phyloP scores from a whole-genome alignment of 2,329 filamentous ascomycete genomes.

The Didymella exigua region DNA sequence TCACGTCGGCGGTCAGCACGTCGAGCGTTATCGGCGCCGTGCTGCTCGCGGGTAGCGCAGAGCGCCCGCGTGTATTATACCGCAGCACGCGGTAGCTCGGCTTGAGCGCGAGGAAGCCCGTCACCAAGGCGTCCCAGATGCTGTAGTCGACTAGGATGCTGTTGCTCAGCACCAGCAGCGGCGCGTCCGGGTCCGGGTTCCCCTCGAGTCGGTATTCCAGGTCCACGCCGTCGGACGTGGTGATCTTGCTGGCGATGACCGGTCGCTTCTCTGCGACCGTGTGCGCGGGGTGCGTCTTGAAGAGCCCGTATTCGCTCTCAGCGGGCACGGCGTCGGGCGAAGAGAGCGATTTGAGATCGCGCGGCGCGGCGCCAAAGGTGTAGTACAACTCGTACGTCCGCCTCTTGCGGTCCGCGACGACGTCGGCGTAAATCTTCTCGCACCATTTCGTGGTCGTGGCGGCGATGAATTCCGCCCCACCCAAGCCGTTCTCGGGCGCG shows the following conservation, averaged over 20 bases:
- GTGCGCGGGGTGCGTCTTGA: slow-evolving; percentile 59
- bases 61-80: slow-evolving; percentile 76
- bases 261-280: slow-evolving; percentile 45
- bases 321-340: slow-evolving; percentile 56
- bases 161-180: slow-evolving; percentile 77
- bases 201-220: slow-evolving; percentile 80
- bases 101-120: slow-evolving; percentile 60
- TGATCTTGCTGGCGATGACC: slow-evolving; percentile 70
- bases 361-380: slow-evolving; percentile 75
- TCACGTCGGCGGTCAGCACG: slow-evolving; percentile 70
- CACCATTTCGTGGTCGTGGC: slow-evolving; percentile 68
- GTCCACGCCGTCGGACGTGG: slow-evolving; percentile 68
- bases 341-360: slow-evolving; percentile 67
- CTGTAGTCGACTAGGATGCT: slow-evolving; percentile 76
- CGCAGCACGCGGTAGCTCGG: slow-evolving; percentile 75
- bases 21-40: slow-evolving; percentile 61
- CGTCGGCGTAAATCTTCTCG: slow-evolving; percentile 62
- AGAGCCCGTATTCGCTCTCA: slow-evolving; percentile 59
- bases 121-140: slow-evolving; percentile 81
- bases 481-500: slow-evolving; percentile 68
- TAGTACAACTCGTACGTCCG: slow-evolving; percentile 76
- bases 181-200: slow-evolving; percentile 67
- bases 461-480: slow-evolving; percentile 67
- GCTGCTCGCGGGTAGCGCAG: slow-evolving; percentile 50
- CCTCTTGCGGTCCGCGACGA: slow-evolving; percentile 62